Base-by-base conservation (phyloP, 306 rosid genomes). In the Quercus wislizeni region DNA sequence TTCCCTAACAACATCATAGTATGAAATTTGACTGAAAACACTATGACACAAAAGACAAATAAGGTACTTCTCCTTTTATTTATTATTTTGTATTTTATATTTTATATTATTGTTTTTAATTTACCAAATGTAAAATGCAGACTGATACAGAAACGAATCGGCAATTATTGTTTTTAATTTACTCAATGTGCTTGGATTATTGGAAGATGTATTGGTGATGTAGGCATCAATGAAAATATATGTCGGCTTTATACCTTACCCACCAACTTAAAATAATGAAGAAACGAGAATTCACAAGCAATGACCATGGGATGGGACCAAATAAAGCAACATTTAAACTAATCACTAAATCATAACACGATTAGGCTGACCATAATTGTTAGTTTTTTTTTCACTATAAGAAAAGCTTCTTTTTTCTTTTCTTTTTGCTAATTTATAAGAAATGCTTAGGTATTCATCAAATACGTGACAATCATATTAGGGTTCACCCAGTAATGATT, bases 291-390 rank as follows among this genome's bases (percentile, higher is more conserved):
- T 84, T 82, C 84, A 79, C 77, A 51, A 46, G 73, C 80, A 76
- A 41, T 8, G 46, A 1, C 46, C 46, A 41, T 41, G 46, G 46
- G 12, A 41, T 43, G 54, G 71, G 70, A 77, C 81, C 61, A 43
- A 76, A 79, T 75, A 85, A 81, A 74, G 46, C 64, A 59, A 46
- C 74, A 15, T 31, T 79, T 80, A 56, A 73, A 81, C 77, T 77
- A 43, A 62, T 76, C 74, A 76, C 76, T 74, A 19, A 3, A 79
- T 72, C 73, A 72, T 62, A 80, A 83, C 35, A 85, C 72, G 43
- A 90, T 85, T 88, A 82, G 83, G 76, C 85, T 85, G 85, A 90
- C 92, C 88, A 81, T 86, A 85, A 76, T 86, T 77, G 31, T 76
- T 54, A 43, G 69, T 20, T 20, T 43, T 79, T 81, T 52, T 31